Evolutionary conservation across 306 rosid species (phyloP), one percentile per base, ranked within the genome.

Genomic region (Arachis hypogaea): DNA sequence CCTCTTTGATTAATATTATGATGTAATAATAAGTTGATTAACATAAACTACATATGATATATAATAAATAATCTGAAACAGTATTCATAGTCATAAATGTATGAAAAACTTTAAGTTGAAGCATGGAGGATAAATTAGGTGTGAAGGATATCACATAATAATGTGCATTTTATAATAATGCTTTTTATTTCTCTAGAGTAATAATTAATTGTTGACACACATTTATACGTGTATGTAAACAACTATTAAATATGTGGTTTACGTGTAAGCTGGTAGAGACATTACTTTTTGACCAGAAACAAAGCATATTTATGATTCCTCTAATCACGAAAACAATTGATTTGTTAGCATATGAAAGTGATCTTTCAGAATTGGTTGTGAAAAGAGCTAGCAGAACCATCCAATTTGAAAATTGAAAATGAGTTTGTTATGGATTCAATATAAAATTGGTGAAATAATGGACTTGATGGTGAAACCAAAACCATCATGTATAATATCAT

Each of bases 201-300:
- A 5, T 51, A 50, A 5, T 73, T 10, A 33, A 33, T 33, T 33
- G 43, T 58, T 12, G 7, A 63, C 2, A 51, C 41, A 68, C 12
- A 33, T 41, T 46, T 5, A n/a, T 40, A 11, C 47, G 33, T 65
- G 33, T 44, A 9, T 69, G 33, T 68, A 12, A 12, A 58, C 43
- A 30, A 50, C 14, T 5, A 57, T 14, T 9, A 45, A 69, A 28
- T 16, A 70, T 41, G 1, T 9, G 65, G 45, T 75, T 64, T 81
- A 76, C 71, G 58, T 61, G 79, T 67, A 61, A 70, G 75, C 52
- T 66, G 46, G 75, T 72, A 59, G 66, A 64, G 66, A 64, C 82
- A 73, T 62, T 42, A 16, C 78, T 76, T 84, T 84, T 84, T 84
- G 79, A 84, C 85, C 47, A 41, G 3, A 74, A 74, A 84, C 38